Conservation (phyloP, 768 basidiomycete genomes). For the Leucogyrophana mollusca region DNA sequence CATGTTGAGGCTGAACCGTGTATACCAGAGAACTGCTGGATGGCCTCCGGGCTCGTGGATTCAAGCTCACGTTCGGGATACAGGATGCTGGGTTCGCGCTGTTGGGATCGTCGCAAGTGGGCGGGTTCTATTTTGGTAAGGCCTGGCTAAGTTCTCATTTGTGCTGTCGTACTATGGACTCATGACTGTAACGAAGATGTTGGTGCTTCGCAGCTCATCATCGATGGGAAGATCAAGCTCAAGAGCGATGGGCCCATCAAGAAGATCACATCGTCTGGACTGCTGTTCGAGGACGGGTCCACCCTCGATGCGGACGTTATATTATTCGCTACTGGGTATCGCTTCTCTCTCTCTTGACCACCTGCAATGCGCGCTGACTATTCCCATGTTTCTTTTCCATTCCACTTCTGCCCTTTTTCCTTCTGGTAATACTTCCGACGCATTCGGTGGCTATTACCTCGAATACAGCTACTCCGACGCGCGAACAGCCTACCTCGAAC, state of each 20-base stretch:
- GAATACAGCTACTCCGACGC: background rate
- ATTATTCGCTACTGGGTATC: conserved; percentile 59
- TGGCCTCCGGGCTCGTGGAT: conserved; percentile 51
- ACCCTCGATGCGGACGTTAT: conserved; percentile 52
- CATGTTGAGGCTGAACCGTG: background rate
- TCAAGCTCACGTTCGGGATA: conserved; percentile 47
- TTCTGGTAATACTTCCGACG: background rate
- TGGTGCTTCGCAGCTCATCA: conserved; percentile 59
- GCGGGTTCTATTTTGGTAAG: conserved; percentile 63
- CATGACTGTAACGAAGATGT: conserved; percentile 41
- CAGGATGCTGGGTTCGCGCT: conserved; percentile 47
- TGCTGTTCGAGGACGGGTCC: conserved; percentile 49
- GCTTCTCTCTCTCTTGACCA: too few relatives aligned
- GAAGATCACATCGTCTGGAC: conserved; percentile 39
- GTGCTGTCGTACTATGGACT: background rate
- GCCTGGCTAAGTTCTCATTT: background rate
- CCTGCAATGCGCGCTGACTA: too few relatives aligned
- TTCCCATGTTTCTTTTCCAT: too few relatives aligned
- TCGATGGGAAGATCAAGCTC: conserved; percentile 68
- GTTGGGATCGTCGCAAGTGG: conserved; percentile 42
- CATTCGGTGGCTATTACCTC: background rate
- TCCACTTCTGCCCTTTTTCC: too few relatives aligned
- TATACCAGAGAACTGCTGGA: conserved; percentile 42
- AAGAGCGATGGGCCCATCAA: conserved; percentile 58
- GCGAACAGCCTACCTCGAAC: background rate